Evolutionary conservation across 2,329 filamentous ascomycete genomes (phyloP).

Genomic region (Gaeumannomyces tritici): DNA sequence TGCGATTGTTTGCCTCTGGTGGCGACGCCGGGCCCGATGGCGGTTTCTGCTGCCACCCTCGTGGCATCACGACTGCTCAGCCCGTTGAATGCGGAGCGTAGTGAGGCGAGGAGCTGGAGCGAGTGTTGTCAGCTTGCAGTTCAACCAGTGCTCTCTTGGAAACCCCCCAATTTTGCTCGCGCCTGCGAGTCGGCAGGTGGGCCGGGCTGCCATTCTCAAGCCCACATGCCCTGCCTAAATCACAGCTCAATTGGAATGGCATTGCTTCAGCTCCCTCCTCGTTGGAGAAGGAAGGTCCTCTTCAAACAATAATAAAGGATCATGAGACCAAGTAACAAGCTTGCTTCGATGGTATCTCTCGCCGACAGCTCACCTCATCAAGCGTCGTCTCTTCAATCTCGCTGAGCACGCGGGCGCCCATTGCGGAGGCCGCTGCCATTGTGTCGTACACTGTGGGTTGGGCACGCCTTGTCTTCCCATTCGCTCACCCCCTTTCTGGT

Average conservation of each 20-base stretch:
- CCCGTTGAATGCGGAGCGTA: slow-evolving; percentile 9
- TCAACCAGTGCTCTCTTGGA: too few species aligned
- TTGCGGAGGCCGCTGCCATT: slow-evolving; percentile 25
- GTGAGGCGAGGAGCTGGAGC: slow-evolving; percentile 5
- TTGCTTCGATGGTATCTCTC: background rate
- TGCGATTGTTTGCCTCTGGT: slow-evolving; percentile 13
- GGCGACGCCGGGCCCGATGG: slow-evolving; percentile 1
- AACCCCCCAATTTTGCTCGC: background rate
- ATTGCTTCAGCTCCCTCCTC: background rate
- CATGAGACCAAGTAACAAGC: background rate
- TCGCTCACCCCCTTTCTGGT: too few species aligned
- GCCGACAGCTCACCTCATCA: slow-evolving; percentile 40
- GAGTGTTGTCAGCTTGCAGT: background rate
- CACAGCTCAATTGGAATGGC: background rate
- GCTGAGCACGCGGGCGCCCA: slow-evolving; percentile 39
- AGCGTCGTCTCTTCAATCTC: slow-evolving; percentile 49
- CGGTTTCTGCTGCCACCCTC: background rate
- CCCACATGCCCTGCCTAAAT: background rate
- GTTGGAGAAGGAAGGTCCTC: background rate
- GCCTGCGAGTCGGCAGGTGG: background rate
- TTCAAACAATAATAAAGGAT: background rate
- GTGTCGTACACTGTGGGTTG: too few species aligned
- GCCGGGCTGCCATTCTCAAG: background rate
- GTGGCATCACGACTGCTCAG: slow-evolving; percentile 10
- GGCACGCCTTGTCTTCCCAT: background rate